Conservation (phyloP, 805 yeast species). For the Wickerhamomyces queroliae region DNA sequence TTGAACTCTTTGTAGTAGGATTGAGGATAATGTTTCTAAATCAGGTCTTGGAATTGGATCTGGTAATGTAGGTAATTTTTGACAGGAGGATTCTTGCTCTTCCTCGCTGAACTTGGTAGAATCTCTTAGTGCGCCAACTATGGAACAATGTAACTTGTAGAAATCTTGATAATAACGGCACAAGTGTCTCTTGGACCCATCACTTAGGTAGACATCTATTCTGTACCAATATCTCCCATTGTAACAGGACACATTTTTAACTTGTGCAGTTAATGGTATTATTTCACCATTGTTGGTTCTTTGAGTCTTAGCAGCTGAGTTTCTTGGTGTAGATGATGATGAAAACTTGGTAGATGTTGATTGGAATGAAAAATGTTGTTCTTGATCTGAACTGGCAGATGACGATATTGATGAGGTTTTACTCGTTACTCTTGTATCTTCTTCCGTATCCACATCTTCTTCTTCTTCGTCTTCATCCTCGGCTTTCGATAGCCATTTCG, state of each 20-base stretch:
- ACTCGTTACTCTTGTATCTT: not conserved
- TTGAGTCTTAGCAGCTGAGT: conserved; percentile 4
- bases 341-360: conserved; percentile 7
- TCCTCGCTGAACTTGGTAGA: conserved; percentile 7
- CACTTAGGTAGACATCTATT: conserved; percentile 33
- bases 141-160: conserved; percentile 35
- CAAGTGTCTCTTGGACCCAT: conserved; percentile 32
- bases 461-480: conserved; percentile 1
- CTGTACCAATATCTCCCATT: conserved; percentile 48
- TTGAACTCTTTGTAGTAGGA: conserved; percentile 32
- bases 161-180: conserved; percentile 49
- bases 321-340: conserved; percentile 5
- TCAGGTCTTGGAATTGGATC: conserved; percentile 40
- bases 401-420: conserved; percentile 3
- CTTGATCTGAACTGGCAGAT: conserved; percentile 5
- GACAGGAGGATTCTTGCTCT: conserved; percentile 2
- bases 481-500: conserved; percentile 14
- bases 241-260: conserved; percentile 33
- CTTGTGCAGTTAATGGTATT: conserved; percentile 29
- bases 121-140: conserved; percentile 19
- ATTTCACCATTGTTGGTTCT: conserved; percentile 1
- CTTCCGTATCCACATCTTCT: conserved; percentile 3
- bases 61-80: conserved; percentile 36
- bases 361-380: conserved; percentile 9
- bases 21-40: conserved; percentile 21